Base-by-base conservation (phyloP, 768 basidiomycete genomes). In the Amanita jacksonii region DNA sequence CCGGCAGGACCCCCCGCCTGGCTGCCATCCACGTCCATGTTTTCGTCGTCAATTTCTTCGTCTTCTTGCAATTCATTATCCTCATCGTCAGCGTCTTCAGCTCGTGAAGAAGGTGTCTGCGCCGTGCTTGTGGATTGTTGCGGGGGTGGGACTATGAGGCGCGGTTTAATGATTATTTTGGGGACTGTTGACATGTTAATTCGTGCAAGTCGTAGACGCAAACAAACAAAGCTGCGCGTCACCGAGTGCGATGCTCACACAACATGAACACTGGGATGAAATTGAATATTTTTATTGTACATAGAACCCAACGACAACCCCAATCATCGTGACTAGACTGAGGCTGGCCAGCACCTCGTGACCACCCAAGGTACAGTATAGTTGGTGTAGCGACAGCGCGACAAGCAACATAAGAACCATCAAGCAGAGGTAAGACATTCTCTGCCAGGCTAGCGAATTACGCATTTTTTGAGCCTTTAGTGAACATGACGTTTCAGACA, bases 111-210 rank as follows among this genome's bases (percentile, higher is more conserved):
- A 13, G 58, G 59, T n/a, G 49, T 53, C 41, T 56, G 49, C 8
- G 54, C 49, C 24, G 34, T 41, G 51, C 40, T 53, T 46, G 9
- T 49, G 46, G 39, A 52, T 42, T 20, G 55, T 46, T 38, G 55
- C 54, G 35, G 57, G 43, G 22, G 48, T 41, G 61, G 49, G 32
- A 63, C 51, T 8, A 56, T 46, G 25, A 52, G 43, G 34, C 70
- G 63, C 16, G 71, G 64, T 52, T 69, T 73, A 42, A 75, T 73
- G 41, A 75, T 63, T 47, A 75, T 75, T 63, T 73, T 75, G 27
- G 69, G 62, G 28, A 66, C 57, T 30, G 57, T 36, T 22, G 52
- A 33, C 36, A 43, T 38, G n/a, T 48, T 39, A 25, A 28, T 36
- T 6, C 46, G 52, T 38, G 22, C 4, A 27, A 12, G 25, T 22